Conservation (phyloP, 2,329 filamentous ascomycete species). For the Capronia coronata region DNA sequence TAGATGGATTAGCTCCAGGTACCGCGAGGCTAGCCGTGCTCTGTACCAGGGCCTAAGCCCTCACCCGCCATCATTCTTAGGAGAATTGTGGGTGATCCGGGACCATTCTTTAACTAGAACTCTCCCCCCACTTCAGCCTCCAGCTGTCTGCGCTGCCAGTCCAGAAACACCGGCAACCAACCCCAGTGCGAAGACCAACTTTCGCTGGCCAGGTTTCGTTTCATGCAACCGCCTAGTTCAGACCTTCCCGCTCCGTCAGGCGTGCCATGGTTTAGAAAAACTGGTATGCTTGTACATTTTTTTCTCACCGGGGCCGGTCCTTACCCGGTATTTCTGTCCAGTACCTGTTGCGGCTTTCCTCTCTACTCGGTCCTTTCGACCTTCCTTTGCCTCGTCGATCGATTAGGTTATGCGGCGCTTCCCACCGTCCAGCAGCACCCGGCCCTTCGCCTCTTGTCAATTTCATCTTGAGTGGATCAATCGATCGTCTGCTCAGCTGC, state of each 20-base stretch:
- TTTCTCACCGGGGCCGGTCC: too few relatives aligned
- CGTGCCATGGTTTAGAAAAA: too few relatives aligned
- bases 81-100: background rate
- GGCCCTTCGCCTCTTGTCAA: constrained; percentile 8
- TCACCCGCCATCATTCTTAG: background rate
- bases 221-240: background rate
- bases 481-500: background rate
- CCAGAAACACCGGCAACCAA: background rate
- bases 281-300: too few relatives aligned
- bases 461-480: constrained; percentile 5
- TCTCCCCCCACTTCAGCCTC: background rate
- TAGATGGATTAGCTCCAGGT: too few relatives aligned
- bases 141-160: background rate
- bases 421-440: background rate
- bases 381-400: constrained; percentile 1
- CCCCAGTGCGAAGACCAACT: background rate
- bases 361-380: too few relatives aligned
- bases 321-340: too few relatives aligned
- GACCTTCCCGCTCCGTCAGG: background rate
- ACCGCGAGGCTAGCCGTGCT: too few relatives aligned
- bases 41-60: too few relatives aligned
- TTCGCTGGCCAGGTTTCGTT: background rate
- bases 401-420: constrained; percentile 2
- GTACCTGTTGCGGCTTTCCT: too few relatives aligned
- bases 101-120: constrained; percentile 2